These are phyloP conservation scores for Colletotrichum sp. DNA, from an alignment of 2,329 filamentous ascomycete genomes.

Conservation along the genomic window DNA sequence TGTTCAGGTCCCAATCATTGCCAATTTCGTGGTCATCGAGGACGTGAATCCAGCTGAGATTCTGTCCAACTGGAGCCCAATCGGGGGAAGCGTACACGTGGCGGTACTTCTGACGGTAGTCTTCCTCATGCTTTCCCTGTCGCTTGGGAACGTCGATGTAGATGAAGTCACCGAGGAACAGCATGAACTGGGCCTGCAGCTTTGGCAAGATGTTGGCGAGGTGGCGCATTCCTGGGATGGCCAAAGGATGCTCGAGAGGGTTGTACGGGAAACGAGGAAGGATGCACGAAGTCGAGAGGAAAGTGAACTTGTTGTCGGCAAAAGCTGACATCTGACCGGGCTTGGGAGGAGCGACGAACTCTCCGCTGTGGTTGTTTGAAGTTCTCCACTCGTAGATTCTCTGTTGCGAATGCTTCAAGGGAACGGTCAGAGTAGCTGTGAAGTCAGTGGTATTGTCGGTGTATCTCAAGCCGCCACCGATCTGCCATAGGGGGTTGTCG, in stretches of 20 bases:
- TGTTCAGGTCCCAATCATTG: conserved; percentile 90
- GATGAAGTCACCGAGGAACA: conserved; percentile 88
- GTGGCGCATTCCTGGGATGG: conserved; percentile 80
- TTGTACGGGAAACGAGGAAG: conserved; percentile 91
- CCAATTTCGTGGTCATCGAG: conserved; percentile 96
- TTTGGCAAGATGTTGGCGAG: conserved; percentile 75
- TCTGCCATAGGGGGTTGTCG: conserved; percentile 69
- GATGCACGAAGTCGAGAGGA: conserved; percentile 91
- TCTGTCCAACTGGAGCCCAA: conserved; percentile 76
- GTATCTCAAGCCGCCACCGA: conserved; percentile 66
- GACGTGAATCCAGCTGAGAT: conserved; percentile 97
- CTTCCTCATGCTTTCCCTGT: conserved; percentile 72
- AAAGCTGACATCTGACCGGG: conserved; percentile 66
- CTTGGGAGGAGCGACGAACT: conserved; percentile 78
- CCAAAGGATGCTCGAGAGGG: conserved; percentile 80
- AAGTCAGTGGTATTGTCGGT: conserved; percentile 83
- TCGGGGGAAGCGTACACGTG: conserved; percentile 96
- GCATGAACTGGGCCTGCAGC: conserved; percentile 78
- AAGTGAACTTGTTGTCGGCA: conserved; percentile 78
- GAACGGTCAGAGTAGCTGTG: conserved; percentile 73
- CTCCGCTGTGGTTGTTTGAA: conserved; percentile 85
- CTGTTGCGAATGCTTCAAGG: conserved; percentile 68
- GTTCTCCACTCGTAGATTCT: conserved; percentile 83
- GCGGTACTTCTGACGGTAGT: conserved; percentile 90
- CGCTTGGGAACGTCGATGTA: conserved; percentile 87